Evolutionary conservation across 352 stramenopile species (phyloP), one percentile per base, ranked within the genome.

Genomic region (Phytophthora cactorum): DNA sequence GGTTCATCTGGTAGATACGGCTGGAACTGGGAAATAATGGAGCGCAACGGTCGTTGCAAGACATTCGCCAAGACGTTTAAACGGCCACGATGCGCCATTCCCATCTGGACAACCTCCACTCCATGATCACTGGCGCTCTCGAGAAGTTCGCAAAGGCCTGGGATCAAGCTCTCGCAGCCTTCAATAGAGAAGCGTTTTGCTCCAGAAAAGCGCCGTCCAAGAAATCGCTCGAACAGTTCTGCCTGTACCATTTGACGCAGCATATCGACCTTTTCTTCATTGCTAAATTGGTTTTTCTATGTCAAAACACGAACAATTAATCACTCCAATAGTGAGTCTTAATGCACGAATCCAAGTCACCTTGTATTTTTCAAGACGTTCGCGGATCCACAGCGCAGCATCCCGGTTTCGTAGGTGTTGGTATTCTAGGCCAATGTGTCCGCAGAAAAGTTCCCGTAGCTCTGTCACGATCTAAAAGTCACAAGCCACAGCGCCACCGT

Each of bases 161-260:
- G 93, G 36, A 99, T 97, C 39, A 99, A 86, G 11, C 90, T 95
- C 85, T 99, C 97, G 32, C 91, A 91, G 10, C 98, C 98, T 87
- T 99, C 98, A 50, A 99, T 90, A 14, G 97, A 98, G 77, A 99
- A 99, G 22, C 98, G 90, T 76, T 99, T 99, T 57, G 97, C 97
- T 31, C 85, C 84, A 0, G 82, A 92, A 60, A 93, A 96, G 59
- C 98, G 98, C 14, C 96, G 88, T 2, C 93, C 96, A 10, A 99
- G 86, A 82, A 99, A 99, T 38, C 88, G 98, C 70, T 99, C 98
- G 75, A 99, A 99, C 32, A 97, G 94, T 75, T 99, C 96, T 0
- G 97, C 88, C 59, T 97, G 96, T 52, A 98, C 90, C 61, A 99
- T 91, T 58, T 97, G 78, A 47, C 98, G 89, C 61, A 98, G 98